Conservation (phyloP, 192 early-diverging fungal species). For the Gonapodya prolifera region DNA sequence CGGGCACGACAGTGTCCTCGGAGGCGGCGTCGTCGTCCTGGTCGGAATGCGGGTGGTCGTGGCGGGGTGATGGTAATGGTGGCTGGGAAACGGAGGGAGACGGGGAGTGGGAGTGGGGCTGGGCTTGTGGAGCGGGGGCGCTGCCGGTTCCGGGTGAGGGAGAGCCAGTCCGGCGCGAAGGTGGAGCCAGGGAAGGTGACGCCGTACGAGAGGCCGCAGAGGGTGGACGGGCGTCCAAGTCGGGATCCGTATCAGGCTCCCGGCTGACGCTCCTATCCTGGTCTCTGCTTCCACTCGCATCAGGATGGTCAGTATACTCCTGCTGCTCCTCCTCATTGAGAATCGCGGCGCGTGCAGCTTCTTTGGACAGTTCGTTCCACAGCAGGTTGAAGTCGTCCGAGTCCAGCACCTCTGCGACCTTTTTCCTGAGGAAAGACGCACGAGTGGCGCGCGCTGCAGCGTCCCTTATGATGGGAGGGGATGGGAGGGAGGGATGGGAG, state of each 20-base stretch:
- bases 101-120: background rate
- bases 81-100: background rate
- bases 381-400: background rate
- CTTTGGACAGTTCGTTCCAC: background rate
- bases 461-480: background rate
- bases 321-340: too few relatives aligned
- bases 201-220: background rate
- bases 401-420: background rate
- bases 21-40: background rate
- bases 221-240: background rate
- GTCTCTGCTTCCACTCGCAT: background rate
- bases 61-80: background rate
- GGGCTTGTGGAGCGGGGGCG: background rate
- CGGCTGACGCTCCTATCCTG: background rate
- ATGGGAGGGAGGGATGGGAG: background rate
- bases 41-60: background rate
- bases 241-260: too few relatives aligned
- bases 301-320: too few relatives aligned
- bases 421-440: background rate
- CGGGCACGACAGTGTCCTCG: background rate
- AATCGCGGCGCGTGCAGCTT: background rate
- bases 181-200: background rate
- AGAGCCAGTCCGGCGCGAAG: background rate
- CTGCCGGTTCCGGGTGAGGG: background rate
- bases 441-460: background rate